A percentile compares a stretch with the other conserved stretches of the same genome.
phyloP scores from a whole-genome alignment of 2,329 filamentous ascomycete species.

The Xylaria sp. region DNA sequence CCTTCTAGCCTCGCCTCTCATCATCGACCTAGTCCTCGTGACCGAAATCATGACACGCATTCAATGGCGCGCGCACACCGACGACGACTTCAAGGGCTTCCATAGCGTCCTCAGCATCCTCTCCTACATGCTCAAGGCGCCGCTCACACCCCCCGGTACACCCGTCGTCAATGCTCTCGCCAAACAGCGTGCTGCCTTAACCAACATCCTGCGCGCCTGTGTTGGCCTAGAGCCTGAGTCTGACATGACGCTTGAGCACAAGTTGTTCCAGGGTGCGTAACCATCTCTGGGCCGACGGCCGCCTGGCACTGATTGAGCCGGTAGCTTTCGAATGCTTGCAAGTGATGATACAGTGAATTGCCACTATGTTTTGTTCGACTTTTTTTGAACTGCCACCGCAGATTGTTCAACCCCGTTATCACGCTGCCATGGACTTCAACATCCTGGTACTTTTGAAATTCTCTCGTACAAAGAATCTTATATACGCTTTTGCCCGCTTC shows the following conservation, averaged over 20 bases:
- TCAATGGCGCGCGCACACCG: slow-evolving; percentile 78
- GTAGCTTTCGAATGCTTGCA: background rate
- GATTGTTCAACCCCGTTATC: slow-evolving; percentile 31
- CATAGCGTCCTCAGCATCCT: slow-evolving; percentile 96
- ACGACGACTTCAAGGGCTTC: slow-evolving; percentile 85
- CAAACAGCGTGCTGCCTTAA: slow-evolving; percentile 94
- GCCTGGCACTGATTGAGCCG: background rate
- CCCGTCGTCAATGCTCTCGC: slow-evolving; percentile 94
- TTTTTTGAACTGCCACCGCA: slow-evolving; percentile 17
- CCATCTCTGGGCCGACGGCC: background rate
- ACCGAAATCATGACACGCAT: slow-evolving; percentile 99
- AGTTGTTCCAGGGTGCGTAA: slow-evolving; percentile 76
- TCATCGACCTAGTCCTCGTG: slow-evolving; percentile 94
- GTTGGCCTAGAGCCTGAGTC: slow-evolving; percentile 96
- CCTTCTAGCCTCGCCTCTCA: slow-evolving; percentile 91
- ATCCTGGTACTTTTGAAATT: slow-evolving; percentile 27
- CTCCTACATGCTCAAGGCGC: slow-evolving; percentile 99
- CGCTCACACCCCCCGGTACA: slow-evolving; percentile 91
- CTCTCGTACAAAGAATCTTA: background rate
- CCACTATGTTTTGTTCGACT: slow-evolving; percentile 29
- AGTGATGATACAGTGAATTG: slow-evolving; percentile 8
- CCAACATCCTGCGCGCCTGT: slow-evolving; percentile 98
- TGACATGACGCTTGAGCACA: slow-evolving; percentile 99
- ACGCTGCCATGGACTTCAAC: slow-evolving; percentile 34
- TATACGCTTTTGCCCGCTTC: slow-evolving; percentile 13